Evolutionary conservation across 208 protist species (phyloP), one percentile per base, ranked within the genome.

Genomic region (Leishmania aethiopica): DNA sequence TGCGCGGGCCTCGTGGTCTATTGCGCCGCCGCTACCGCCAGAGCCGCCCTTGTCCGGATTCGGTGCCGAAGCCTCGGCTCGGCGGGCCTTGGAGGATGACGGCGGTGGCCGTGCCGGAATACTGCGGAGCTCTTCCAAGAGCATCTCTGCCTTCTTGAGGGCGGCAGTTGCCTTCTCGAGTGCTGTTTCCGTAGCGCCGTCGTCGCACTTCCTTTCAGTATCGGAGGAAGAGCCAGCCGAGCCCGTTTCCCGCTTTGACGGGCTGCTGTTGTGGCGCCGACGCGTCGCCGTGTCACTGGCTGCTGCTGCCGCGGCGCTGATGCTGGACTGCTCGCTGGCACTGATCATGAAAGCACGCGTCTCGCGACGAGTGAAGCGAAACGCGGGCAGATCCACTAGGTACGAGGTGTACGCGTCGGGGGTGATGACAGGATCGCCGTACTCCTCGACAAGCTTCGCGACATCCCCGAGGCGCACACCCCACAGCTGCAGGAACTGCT

Each of bases 341-440:
- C 13, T 70, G 73, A 62, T 19, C 78, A 83, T 55, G 59, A 92
- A 81, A 42, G 85, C 71, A 1, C 85, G 90, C 3, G 89, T 77
- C 77, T 97, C 94, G 51, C 86, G 89, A 5, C 93, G 90, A 28
- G 89, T 81, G 37, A 91, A 75, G 77, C 92, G 90, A 80, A 97
- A 96, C 2, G 88, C 79, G 3, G 92, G 87, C 42, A 97, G 83
- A 77, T 94, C 91, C 32, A 97, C 79, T 62, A 97, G 72, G 75
- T 88, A 96, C 49, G 90, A 81, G 22, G 90, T 95, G 85, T 96
- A 97, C 57, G 90, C 84, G 62, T 96, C 89, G 2, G 92, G 94
- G 0, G 92, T 95, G 73, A 96, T 89, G 73, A 94, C 85, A 3
- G 94, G 92, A 73, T 97, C 91, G 35, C 93, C 94, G 79, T 94